Conservation (phyloP, 2,329 filamentous ascomycete genomes). For the Phialophora tarda region DNA sequence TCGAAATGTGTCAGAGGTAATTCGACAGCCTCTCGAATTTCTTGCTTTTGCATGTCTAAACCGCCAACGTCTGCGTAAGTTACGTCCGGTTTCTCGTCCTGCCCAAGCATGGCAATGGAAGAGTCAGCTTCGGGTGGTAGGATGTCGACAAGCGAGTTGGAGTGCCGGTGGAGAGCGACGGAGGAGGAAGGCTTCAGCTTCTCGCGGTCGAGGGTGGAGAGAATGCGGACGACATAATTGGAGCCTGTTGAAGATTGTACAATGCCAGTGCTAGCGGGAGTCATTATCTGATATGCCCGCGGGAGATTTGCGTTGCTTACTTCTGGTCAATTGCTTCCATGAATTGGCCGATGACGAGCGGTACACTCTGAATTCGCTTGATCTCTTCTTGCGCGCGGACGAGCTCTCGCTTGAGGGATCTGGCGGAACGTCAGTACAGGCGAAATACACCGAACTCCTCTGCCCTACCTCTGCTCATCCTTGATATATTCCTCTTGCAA, state of each 20-base stretch:
- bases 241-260: constrained; percentile 98
- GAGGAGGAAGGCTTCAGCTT: constrained; percentile 97
- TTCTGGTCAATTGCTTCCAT: constrained; percentile 99
- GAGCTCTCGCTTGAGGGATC: constrained; percentile 94
- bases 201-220: constrained; percentile 97
- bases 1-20: constrained; percentile 96
- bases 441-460: background rate
- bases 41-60: constrained; percentile 99
- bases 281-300: constrained; percentile 5
- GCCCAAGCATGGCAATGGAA: constrained; percentile 96
- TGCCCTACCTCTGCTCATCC: constrained; percentile 89
- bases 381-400: constrained; percentile 98
- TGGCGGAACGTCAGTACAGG: constrained; percentile 45
- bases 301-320: constrained; percentile 58
- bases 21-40: constrained; percentile 97
- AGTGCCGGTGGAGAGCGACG: constrained; percentile 96
- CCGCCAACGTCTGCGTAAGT: constrained; percentile 98
- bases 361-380: constrained; percentile 98
- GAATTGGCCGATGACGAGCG: constrained; percentile 96
- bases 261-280: constrained; percentile 78
- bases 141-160: constrained; percentile 97
- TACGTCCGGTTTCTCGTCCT: constrained; percentile 96
- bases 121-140: constrained; percentile 98
- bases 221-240: constrained; percentile 97
- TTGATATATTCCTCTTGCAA: constrained; percentile 99